These are phyloP conservation scores for Maudiozyma bulderi DNA, from an alignment of 805 yeast genomes.

Conservation along the genomic window DNA sequence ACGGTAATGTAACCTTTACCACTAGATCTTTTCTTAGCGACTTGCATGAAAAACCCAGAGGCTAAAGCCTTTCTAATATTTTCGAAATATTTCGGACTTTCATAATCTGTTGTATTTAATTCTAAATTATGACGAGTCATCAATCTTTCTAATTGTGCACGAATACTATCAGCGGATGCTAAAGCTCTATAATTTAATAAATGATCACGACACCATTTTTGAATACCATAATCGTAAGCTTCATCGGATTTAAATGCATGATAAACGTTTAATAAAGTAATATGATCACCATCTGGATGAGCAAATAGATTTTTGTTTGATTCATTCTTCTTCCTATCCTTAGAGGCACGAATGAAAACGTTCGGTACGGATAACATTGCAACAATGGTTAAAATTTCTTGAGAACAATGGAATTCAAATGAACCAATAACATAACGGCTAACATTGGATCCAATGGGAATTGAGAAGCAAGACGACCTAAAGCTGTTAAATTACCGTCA, in stretches of 20 bases:
- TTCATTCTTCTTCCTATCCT: constrained; percentile 82
- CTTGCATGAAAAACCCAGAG: constrained; percentile 97
- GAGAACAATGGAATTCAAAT: constrained; percentile 75
- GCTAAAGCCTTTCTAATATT: constrained; percentile 79
- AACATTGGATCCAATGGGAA: constrained; percentile 95
- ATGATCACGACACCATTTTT: constrained; percentile 87
- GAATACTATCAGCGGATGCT: constrained; percentile 75
- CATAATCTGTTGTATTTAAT: constrained; percentile 57
- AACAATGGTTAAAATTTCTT: constrained; percentile 79
- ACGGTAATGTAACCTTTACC: constrained; percentile 80
- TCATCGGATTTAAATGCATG: constrained; percentile 74
- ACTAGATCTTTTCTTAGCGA: constrained; percentile 82
- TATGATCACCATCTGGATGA: constrained; percentile 91
- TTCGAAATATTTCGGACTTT: constrained; percentile 58
- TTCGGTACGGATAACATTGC: constrained; percentile 88
- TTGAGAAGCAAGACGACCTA: constrained; percentile 83
- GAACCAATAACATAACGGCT: constrained; percentile 89
- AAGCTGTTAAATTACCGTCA: constrained; percentile 79
- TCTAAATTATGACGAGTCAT: constrained; percentile 77
- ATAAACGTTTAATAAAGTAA: constrained; percentile 80
- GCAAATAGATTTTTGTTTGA: constrained; percentile 82
- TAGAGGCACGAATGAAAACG: constrained; percentile 88
- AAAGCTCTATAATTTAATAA: constrained; percentile 77
- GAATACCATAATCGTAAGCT: constrained; percentile 53
- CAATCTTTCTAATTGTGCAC: constrained; percentile 70